Conservation (phyloP, 2,329 filamentous ascomycete genomes). For the Aureobasidium sp. region DNA sequence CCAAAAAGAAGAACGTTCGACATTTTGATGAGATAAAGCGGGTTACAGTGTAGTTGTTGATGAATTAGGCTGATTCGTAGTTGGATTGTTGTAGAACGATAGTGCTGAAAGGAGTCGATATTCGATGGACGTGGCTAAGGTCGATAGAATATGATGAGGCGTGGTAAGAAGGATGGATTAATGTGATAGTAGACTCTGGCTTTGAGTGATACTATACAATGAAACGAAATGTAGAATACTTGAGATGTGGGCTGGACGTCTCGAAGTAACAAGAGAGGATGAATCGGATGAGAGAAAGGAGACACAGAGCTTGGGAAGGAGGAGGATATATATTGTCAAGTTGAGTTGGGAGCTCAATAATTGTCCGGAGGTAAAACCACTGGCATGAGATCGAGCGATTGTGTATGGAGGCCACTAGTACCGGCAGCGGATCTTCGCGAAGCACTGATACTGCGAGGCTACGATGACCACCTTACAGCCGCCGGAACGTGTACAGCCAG, state of each 20-base stretch:
- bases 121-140: slow-evolving; percentile 6
- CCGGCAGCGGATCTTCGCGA: slow-evolving; percentile 27
- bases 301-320: slow-evolving; percentile 10
- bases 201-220: slow-evolving; percentile 9
- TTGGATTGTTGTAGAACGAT: slow-evolving; percentile 3
- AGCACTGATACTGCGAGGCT: slow-evolving; percentile 25
- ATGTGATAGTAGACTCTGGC: slow-evolving; percentile 11
- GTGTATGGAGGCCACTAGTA: slow-evolving; percentile 19
- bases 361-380: slow-evolving; percentile 7
- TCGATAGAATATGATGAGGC: not conserved
- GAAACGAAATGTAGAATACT: slow-evolving; percentile 5
- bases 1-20: slow-evolving; percentile 55
- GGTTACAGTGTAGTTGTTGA: not conserved
- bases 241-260: slow-evolving; percentile 15
- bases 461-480: slow-evolving; percentile 18
- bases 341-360: slow-evolving; percentile 9
- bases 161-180: not conserved
- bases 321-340: slow-evolving; percentile 28
- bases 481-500: slow-evolving; percentile 32
- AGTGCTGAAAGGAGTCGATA: slow-evolving; percentile 8
- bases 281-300: slow-evolving; percentile 4
- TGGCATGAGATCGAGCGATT: slow-evolving; percentile 27
- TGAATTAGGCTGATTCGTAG: slow-evolving; percentile 7
- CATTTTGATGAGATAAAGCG: slow-evolving; percentile 20
- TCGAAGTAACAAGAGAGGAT: slow-evolving; percentile 10